Conservation (phyloP, 768 basidiomycete genomes). For the Pisolithus orientalis region DNA sequence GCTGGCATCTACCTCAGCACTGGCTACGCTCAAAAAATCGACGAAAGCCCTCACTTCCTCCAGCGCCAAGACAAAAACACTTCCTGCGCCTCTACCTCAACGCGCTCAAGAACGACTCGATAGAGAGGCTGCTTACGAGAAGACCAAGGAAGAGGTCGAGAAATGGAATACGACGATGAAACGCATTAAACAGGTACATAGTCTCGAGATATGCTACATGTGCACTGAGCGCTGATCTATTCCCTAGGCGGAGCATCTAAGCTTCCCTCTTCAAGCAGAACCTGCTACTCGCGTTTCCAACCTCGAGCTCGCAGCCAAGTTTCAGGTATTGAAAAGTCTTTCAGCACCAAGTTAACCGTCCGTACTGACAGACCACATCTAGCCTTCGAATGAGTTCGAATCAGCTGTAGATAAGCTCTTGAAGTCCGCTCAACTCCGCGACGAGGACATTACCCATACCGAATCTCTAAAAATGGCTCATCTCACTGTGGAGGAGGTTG, state of each 20-base stretch:
- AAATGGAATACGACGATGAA: constrained; percentile 95
- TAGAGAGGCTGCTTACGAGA: constrained; percentile 90
- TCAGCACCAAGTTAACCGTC: background rate
- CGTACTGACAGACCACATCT: background rate
- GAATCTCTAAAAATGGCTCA: constrained; percentile 84
- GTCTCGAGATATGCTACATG: background rate
- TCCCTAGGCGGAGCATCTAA: constrained; percentile 73
- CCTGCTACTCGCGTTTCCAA: constrained; percentile 54
- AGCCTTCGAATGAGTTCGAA: constrained; percentile 86
- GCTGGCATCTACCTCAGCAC: constrained; percentile 53
- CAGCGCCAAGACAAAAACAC: constrained; percentile 49
- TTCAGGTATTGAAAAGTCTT: constrained; percentile 50
- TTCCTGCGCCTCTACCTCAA: constrained; percentile 81
- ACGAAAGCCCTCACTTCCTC: constrained; percentile 56
- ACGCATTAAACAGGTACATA: constrained; percentile 73
- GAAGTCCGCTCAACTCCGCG: constrained; percentile 73
- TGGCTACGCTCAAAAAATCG: constrained; percentile 63
- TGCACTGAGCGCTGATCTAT: constrained; percentile 1
- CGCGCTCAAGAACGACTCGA: constrained; percentile 86
- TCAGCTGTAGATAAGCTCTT: constrained; percentile 77
- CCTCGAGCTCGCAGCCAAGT: constrained; percentile 73
- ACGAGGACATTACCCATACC: constrained; percentile 68
- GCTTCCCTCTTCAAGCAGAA: constrained; percentile 75
- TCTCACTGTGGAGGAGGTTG: constrained; percentile 80
- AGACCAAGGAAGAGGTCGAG: constrained; percentile 86